Base-by-base conservation (phyloP, 2,329 filamentous ascomycete genomes). In the Trichothecium sympodiale region DNA sequence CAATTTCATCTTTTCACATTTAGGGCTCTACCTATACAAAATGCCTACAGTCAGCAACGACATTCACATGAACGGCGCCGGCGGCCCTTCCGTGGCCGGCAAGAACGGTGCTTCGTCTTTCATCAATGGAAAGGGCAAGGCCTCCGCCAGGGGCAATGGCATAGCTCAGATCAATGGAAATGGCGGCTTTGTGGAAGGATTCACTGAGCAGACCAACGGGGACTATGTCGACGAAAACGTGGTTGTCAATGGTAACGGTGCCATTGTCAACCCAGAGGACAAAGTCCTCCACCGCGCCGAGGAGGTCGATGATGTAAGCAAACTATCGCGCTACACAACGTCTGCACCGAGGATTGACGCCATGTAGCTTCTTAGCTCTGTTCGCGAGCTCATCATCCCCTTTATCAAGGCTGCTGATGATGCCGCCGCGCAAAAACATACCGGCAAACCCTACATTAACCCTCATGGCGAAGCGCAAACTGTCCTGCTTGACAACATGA, bases 391-490 rank as follows among this genome's bases (percentile, higher is more conserved):
- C 37, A 71, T 88, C 38, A 61, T 86, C 15, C 77, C 79, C 1
- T 87, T 82, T 55, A 76, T 89, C 47, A 68, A 64, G 41, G 64
- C 69, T n/a, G 80, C 83, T 29, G 82, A 88, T 56, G 67, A 78
- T 38, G 71, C 77, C 15, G 62, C 67, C 3, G 52, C 59, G 6
- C 64, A 60, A 28, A 77, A 70, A 45, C 46, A 49, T 17, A 60
- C 67, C 0, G 77, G 76, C 17, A 64, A 71, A 14, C 48, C 59
- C 43, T 61, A 68, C 15, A 47, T 59, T 6, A 50, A 56, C 9
- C 47, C 57, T n/a, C 41, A 55, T 5, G 64, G 61, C 14, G 53
- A 50, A 4, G 48, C 57, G 7, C 59, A 62, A 34, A 79, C 77
- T 33, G 67, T 72, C n/a, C 61, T 88, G 5, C 72, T 86, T 3